phyloP scores from a whole-genome alignment of 495 filamentous ascomycete genomes.

The Neurospora sp. region DNA sequence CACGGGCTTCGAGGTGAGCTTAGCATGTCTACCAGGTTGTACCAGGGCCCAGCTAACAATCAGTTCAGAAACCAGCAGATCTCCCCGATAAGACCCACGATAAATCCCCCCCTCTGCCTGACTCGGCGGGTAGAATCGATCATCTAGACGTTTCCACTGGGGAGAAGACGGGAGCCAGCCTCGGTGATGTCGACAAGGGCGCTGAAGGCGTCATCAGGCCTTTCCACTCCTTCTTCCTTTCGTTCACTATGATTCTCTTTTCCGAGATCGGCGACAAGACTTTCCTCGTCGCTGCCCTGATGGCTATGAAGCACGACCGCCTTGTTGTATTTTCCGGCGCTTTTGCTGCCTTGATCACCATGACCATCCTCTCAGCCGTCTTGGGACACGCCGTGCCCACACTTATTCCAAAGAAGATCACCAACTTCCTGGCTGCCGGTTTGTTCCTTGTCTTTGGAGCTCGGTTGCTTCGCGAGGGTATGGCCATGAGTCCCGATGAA shows the following conservation, averaged over 20 bases:
- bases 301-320: conserved; percentile 97
- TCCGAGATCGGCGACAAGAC: conserved; percentile 99
- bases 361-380: conserved; percentile 96
- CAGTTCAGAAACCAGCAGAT: conserved; percentile 64
- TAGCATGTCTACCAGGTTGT: not conserved
- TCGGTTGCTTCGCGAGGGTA: conserved; percentile 77
- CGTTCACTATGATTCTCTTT: conserved; percentile 93
- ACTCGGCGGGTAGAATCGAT: conserved; percentile 49
- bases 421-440: conserved; percentile 71
- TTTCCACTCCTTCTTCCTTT: conserved; percentile 84
- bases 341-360: conserved; percentile 79
- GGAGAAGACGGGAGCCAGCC: conserved; percentile 14
- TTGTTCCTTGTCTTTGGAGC: conserved; percentile 85
- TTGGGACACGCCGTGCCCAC: conserved; percentile 89
- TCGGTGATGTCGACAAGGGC: conserved; percentile 29
- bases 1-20: conserved; percentile 57
- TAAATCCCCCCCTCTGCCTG: conserved; percentile 61
- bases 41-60: conserved; percentile 2
- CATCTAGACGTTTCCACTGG: conserved; percentile 57
- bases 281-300: conserved; percentile 90
- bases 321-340: conserved; percentile 89
- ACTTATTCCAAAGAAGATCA: conserved; percentile 78
- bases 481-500: conserved; percentile 76
- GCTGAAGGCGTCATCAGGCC: conserved; percentile 64
- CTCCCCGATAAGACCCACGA: conserved; percentile 74